Conservation (phyloP, 345 rosid species). For the Fremontodendron californicum region DNA sequence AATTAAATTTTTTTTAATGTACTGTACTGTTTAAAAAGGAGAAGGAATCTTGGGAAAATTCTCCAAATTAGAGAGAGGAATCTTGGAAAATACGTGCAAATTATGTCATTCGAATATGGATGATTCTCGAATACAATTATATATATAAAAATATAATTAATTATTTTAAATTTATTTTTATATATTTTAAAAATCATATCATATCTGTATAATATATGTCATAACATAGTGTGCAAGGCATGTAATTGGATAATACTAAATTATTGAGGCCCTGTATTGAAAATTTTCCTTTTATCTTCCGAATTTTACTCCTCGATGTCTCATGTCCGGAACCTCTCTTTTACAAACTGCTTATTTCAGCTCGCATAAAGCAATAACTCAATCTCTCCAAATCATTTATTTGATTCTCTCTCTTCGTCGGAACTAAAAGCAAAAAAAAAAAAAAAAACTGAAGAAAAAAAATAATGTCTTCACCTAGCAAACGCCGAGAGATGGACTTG, state of each 20-base stretch:
- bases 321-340: slow-evolving; percentile 5
- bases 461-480: slow-evolving; percentile 71
- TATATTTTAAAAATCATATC: no score
- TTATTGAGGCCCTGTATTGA: slow-evolving; percentile 6
- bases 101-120: no score
- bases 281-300: neutral
- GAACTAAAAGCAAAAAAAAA: neutral
- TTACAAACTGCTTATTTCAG: neutral
- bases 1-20: neutral
- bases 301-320: slow-evolving; percentile 3
- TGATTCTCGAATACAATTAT: no score
- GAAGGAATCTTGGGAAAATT: no score
- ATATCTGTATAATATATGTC: no score
- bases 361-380: neutral
- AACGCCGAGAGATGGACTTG: no score
- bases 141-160: no score
- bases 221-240: neutral
- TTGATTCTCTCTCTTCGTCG: no score
- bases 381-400: neutral
- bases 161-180: no score
- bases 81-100: neutral
- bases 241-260: neutral
- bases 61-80: neutral
- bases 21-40: neutral
- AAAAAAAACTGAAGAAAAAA: neutral